phyloP scores from a whole-genome alignment of 2,329 filamentous ascomycete genomes.

The Septoria petroselini region DNA sequence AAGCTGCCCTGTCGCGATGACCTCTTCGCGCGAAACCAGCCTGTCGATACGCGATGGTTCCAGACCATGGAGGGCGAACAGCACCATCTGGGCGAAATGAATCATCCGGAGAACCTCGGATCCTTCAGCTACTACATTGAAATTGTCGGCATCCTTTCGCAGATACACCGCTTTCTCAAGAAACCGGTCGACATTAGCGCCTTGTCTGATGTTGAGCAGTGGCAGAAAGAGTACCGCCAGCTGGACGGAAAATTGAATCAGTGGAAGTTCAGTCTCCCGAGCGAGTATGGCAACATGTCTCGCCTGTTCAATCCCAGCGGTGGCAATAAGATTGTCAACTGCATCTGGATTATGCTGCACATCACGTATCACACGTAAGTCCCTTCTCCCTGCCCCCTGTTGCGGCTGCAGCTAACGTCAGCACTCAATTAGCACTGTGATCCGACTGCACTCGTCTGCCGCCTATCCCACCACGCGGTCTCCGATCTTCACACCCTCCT shows the following conservation, averaged over 20 bases:
- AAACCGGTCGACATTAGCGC: conserved; percentile 85
- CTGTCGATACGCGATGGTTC: conserved; percentile 83
- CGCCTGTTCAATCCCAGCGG: conserved; percentile 63
- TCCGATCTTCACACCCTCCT: conserved; percentile 84
- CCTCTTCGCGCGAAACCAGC: conserved; percentile 76
- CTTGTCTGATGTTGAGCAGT: conserved; percentile 78
- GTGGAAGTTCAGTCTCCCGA: conserved; percentile 81
- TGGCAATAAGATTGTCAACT: conserved; percentile 69
- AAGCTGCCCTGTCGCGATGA: conserved; percentile 84
- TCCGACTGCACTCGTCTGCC: conserved; percentile 85
- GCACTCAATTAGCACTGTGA: conserved; percentile 60
- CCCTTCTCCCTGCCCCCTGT: neutral
- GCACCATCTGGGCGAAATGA: conserved; percentile 46
- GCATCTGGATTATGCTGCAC: conserved; percentile 87
- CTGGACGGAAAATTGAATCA: conserved; percentile 74
- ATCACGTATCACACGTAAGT: conserved; percentile 79
- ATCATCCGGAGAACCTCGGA: conserved; percentile 75
- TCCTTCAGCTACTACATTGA: conserved; percentile 89
- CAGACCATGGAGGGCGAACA: conserved; percentile 55
- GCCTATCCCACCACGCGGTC: conserved; percentile 88
- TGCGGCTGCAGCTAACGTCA: conserved; percentile 27
- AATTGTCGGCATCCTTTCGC: conserved; percentile 79
- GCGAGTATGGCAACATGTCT: conserved; percentile 79
- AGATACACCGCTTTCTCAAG: conserved; percentile 85
- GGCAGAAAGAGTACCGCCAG: conserved; percentile 83